Evolutionary conservation across 2,329 filamentous ascomycete species (phyloP), one percentile per base, ranked within the genome.

Genomic region (Gaeumannomyces sp.): DNA sequence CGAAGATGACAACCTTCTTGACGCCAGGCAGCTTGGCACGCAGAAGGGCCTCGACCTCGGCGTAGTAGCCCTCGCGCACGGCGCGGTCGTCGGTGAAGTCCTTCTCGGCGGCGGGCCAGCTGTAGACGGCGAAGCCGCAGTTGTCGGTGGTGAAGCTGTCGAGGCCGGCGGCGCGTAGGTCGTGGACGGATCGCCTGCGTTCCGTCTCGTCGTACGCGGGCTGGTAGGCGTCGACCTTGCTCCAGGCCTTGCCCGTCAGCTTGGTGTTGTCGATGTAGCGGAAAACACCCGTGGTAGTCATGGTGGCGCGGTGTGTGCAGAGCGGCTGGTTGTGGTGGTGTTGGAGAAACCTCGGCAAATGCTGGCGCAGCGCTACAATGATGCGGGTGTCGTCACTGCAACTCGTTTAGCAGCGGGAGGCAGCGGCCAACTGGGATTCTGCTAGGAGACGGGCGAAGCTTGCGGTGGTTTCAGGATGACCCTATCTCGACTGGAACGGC

Each of bases 1-100:
- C 89, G 72, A 91, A 91, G 66, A 91, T 88, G 66, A 86, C 81
- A 14, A 91, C 81, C 66, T 85, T 85, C 64, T 83, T 83, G 63
- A 88, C 77, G 0, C 80, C 82, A 0, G 81, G 78, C 0, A 89
- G 77, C 59, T 83, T 82, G 33, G 79, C 74, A 16, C 80, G 79
- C 2, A 90, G 76, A 1, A 90, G 73, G 0, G 75, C 72, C 68
- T 89, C 85, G 1, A 89, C 82, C 69, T 89, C 86, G 27, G 73
- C 71, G 71, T 90, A 90, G 75, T 90, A 90, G 0, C 75, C 76
- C 0, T 73, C 70, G 53, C 85, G 80, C 10, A 90, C 81, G 16
- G 81, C 78, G 0, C 70, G 71, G 22, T 89, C 85, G 64, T 88
- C 81, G 0, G 76, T 79, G 71, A 89, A 89, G 0, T 73, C 67